Evolutionary conservation across 2,329 filamentous ascomycete species (phyloP).

Genomic region (Orbilia blumenaviensis): DNA sequence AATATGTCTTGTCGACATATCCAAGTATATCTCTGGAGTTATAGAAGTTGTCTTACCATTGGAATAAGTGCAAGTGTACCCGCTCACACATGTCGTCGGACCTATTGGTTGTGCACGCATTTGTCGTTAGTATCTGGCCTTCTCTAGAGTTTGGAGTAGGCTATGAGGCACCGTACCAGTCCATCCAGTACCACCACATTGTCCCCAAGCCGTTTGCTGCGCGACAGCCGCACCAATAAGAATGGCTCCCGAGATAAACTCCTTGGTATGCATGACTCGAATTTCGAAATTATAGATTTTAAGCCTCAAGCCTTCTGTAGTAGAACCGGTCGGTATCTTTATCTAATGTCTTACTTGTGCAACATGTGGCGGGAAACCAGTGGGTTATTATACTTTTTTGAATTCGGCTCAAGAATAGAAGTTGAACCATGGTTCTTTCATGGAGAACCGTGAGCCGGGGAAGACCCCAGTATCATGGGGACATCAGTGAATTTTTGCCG

Average conservation of each 20-base stretch:
- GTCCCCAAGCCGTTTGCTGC: constrained; percentile 41
- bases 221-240: constrained; percentile 9
- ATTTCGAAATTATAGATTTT: no score
- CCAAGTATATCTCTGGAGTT: no score
- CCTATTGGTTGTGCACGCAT: constrained; percentile 12
- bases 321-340: neutral
- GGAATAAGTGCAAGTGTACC: constrained; percentile 34
- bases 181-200: constrained; percentile 48
- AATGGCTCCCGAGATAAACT: neutral
- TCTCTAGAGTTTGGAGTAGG: neutral
- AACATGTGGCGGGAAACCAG: neutral
- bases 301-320: no score
- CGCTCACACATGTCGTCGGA: constrained; percentile 34
- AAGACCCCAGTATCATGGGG: neutral
- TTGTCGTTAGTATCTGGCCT: neutral
- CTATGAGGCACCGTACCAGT: constrained; percentile 9
- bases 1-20: no score
- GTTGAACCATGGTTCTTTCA: constrained; percentile 35
- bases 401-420: neutral
- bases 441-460: neutral
- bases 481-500: neutral
- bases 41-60: constrained; percentile 16
- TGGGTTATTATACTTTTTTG: constrained; percentile 8
- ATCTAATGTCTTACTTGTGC: neutral
- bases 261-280: constrained; percentile 14